Evolutionary conservation across 306 rosid genomes (phyloP).

Genomic region (Vigna trinervia): DNA sequence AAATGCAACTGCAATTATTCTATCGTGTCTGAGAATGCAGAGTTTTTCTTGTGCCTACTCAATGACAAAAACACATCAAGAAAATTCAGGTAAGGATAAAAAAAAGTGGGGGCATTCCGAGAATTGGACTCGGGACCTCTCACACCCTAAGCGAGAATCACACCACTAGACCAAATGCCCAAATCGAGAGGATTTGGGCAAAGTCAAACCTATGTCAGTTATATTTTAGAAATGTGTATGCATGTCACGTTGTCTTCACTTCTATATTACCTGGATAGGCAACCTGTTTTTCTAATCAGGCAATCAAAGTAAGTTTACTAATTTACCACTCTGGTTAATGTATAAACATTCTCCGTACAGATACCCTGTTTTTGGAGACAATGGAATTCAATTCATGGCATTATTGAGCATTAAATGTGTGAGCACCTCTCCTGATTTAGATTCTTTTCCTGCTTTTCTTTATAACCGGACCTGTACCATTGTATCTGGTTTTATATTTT

Average conservation of each 20-base stretch:
- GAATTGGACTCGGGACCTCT: constrained; percentile 65
- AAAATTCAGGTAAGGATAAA: background rate
- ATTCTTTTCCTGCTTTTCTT: background rate
- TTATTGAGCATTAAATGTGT: background rate
- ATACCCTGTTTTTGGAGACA: background rate
- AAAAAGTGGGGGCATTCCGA: constrained; percentile 33
- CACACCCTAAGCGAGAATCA: constrained; percentile 78
- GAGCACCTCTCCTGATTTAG: background rate
- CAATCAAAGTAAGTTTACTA: background rate
- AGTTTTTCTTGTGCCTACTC: too few relatives aligned
- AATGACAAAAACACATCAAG: too few relatives aligned
- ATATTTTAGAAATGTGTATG: background rate
- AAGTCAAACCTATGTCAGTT: background rate
- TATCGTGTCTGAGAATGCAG: too few relatives aligned
- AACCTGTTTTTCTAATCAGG: constrained; percentile 18
- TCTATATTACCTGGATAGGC: background rate
- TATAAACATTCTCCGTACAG: background rate
- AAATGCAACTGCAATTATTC: too few relatives aligned
- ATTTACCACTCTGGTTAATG: background rate
- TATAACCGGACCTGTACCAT: background rate
- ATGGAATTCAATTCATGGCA: background rate
- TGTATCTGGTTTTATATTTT: background rate
- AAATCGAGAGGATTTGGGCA: accelerated
- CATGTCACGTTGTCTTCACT: background rate
- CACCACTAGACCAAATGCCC: constrained; percentile 75